phyloP scores from a whole-genome alignment of 179 eudicot genomes.

The Beta lomatogona region DNA sequence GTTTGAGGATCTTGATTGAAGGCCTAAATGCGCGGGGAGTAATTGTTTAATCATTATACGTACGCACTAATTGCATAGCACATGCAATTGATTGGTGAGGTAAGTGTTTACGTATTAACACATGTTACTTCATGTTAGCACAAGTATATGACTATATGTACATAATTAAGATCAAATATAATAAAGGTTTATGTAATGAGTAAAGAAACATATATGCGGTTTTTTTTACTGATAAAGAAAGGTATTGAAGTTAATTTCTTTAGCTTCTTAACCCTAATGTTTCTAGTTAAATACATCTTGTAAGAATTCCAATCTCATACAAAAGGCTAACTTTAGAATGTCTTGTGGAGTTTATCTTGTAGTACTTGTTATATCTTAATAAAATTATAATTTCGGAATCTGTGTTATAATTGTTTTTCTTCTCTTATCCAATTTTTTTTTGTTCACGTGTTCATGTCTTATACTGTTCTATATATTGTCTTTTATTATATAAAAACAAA shows the following conservation, averaged over 20 bases:
- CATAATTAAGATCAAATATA: neutral
- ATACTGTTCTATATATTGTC: too few species aligned
- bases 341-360: neutral
- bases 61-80: constrained; percentile 8
- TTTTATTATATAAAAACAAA: neutral
- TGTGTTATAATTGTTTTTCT: neutral
- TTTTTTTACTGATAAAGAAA: neutral
- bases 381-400: neutral
- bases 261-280: neutral
- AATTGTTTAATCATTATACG: neutral
- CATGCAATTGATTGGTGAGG: constrained; percentile 17
- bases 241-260: neutral
- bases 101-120: neutral
- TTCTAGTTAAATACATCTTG: neutral
- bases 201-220: too few species aligned
- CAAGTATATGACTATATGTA: neutral
- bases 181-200: neutral
- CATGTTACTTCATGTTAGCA: neutral
- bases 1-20: neutral
- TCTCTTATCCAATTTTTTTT: neutral
- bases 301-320: neutral
- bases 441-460: too few species aligned
- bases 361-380: neutral
- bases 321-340: neutral
- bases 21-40: neutral